Percentiles rank a stretch among this genome's conserved stretches.
Evolutionary conservation across 2,329 filamentous ascomycete species (phyloP).

Genomic region (Pseudogymnoascus sp.): DNA sequence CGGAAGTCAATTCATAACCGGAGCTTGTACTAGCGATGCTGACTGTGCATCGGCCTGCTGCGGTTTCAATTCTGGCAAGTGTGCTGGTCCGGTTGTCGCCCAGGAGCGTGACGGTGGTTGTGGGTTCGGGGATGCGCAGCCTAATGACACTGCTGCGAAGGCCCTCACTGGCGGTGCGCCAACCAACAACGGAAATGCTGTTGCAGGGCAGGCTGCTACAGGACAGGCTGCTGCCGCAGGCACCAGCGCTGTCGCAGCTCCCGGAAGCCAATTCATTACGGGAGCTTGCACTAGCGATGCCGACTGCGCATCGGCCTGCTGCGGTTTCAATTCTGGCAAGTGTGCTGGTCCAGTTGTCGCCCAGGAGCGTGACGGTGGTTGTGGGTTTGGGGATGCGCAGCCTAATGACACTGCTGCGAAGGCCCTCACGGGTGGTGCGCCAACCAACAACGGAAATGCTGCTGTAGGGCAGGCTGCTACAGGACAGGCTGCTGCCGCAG

Average conservation of each 20-base stretch:
- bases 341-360: constrained; percentile 29
- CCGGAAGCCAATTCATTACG: constrained; percentile 12
- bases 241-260: constrained; percentile 19
- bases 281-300: constrained; percentile 13
- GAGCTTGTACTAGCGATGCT: constrained; percentile 13
- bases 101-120: constrained; percentile 30
- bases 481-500: not conserved
- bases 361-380: constrained; percentile 29
- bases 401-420: constrained; percentile 11
- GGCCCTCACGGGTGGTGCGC: not conserved
- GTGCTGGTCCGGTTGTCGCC: constrained; percentile 28
- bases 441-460: not conserved
- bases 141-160: constrained; percentile 10
- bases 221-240: constrained; percentile 28
- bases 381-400: constrained; percentile 24
- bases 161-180: not conserved
- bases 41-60: constrained; percentile 15
- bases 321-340: constrained; percentile 22
- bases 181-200: not conserved
- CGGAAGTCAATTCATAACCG: constrained; percentile 12
- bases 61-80: constrained; percentile 23
- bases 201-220: not conserved
- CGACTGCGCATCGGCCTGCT: constrained; percentile 14
- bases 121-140: constrained; percentile 22
- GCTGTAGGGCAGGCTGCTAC: not conserved